A percentile compares a stretch with the other conserved stretches of the same genome.
phyloP scores from a whole-genome alignment of 129 eudicot species.

The Flaveria ramosissima region DNA sequence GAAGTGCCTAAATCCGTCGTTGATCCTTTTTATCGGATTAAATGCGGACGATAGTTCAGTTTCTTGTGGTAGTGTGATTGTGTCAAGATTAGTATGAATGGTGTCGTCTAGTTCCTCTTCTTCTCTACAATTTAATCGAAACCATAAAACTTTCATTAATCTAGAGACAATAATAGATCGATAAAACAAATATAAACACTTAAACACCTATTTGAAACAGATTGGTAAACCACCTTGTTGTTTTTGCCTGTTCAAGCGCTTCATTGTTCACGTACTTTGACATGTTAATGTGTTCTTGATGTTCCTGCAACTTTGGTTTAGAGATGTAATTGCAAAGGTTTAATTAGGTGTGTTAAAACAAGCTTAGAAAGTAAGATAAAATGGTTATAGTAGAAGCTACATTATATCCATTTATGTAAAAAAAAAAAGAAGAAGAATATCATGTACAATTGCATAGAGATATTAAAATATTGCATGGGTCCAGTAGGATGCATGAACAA shows the following conservation, averaged over 20 bases:
- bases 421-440: not conserved
- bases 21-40: slow-evolving; percentile 28
- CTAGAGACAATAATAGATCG: not conserved
- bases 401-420: not conserved
- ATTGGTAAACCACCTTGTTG: slow-evolving; percentile 12
- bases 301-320: slow-evolving; percentile 7
- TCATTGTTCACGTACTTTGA: slow-evolving; percentile 13
- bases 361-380: not conserved
- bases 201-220: not conserved
- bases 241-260: not conserved
- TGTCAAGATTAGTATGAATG: slow-evolving; percentile 6
- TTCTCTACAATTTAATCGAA: not conserved
- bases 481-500: too few species aligned
- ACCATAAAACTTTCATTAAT: not conserved
- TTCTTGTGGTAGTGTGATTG: not conserved
- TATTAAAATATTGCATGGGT: not conserved
- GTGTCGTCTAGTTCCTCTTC: slow-evolving; percentile 15
- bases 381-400: not conserved
- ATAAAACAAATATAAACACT: not conserved
- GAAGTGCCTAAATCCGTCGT: slow-evolving; percentile 21
- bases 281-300: slow-evolving; percentile 11
- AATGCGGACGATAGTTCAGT: not conserved
- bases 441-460: not conserved
- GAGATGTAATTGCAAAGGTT: not conserved
- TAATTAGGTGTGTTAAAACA: not conserved